phyloP scores from a whole-genome alignment of 2,329 filamentous ascomycete genomes.

The Albifimbria verrucaria region DNA sequence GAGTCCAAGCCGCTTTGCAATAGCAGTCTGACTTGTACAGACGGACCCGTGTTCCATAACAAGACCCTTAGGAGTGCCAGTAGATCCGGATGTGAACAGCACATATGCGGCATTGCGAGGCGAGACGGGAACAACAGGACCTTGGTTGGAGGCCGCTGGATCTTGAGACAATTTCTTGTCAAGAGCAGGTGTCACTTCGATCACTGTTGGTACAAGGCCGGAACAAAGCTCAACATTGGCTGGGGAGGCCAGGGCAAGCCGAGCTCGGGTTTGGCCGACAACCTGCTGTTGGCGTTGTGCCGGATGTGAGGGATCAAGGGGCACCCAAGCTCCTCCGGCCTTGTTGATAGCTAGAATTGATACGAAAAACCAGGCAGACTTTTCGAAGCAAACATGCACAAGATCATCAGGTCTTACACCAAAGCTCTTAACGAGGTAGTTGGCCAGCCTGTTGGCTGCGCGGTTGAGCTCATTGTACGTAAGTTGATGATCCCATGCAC shows the following conservation, averaged over 20 bases:
- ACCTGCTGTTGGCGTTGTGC: neutral
- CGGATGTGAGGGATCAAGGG: too few species aligned
- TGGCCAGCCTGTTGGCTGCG: neutral
- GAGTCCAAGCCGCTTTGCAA: neutral
- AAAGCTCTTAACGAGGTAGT: neutral
- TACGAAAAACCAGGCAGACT: slow-evolving; percentile 7
- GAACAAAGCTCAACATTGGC: neutral
- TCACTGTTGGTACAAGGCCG: neutral
- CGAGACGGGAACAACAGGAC: slow-evolving; percentile 17
- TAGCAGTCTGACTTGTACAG: neutral
- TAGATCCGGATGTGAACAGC: slow-evolving; percentile 15
- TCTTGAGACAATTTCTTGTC: neutral
- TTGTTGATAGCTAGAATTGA: slow-evolving; percentile 10
- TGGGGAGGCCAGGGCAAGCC: neutral
- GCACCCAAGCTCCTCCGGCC: slow-evolving; percentile 4
- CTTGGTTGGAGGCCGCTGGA: slow-evolving; percentile 5
- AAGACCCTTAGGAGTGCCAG: slow-evolving; percentile 15
- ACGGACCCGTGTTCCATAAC: slow-evolving; percentile 10
- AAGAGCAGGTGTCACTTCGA: neutral
- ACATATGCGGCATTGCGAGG: slow-evolving; percentile 11
- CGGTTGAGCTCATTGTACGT: neutral
- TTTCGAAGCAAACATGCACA: slow-evolving; percentile 8
- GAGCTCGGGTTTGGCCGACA: too few species aligned
- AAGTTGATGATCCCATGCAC: neutral
- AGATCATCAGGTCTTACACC: neutral